Evolutionary conservation across 192 early-diverging fungal species (phyloP), one percentile per base, ranked within the genome.

Genomic region (Coemansia sp.): DNA sequence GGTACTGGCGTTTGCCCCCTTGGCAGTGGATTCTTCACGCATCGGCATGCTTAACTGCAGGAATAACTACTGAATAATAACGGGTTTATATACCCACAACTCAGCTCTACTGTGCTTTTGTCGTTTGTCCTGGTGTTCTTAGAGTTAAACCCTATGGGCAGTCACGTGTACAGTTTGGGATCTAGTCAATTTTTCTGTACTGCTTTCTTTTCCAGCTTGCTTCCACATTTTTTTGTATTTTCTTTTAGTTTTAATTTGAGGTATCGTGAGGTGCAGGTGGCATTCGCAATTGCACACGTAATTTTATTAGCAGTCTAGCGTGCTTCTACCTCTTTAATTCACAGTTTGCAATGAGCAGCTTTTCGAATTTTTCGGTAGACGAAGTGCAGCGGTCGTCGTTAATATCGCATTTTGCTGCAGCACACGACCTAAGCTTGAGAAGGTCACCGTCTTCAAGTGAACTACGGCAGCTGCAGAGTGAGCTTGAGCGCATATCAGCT

Each of bases 381-480:
- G 77, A 74, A 38, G 56, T 74, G 38, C 77, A 74, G 46, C 60
- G 50, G 60, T 68, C 71, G 25, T 59, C 53, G 15, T 28, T 60
- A 6, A n/a, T 80, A 9, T 63, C 71, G 9, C 68, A 72, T 11
- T 69, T 79, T 34, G 14, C 67, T 21, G 59, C 67, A n/a, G 25
- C 31, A 12, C 37, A 72, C 26, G 60, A 59, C 36, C 2, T 47
- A 17, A 38, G 60, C 47, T 40, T 52, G 17, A 46, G 59, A 46
- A 66, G 22, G 55, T 57, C 56, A n/a, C 66, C 53, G 38, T 59
- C 57, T 4, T 22, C 66, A 0, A 52, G 53, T 47, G 77, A 74
- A 57, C 57, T 80, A 28, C 63, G 64, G 20, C 68, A 74, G 58
- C 61, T 80, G 19, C 67, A 59, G n/a, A 62, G 57, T 10, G 75